phyloP scores from a whole-genome alignment of 805 yeast genomes.

The Priceomyces fermenticarens region DNA sequence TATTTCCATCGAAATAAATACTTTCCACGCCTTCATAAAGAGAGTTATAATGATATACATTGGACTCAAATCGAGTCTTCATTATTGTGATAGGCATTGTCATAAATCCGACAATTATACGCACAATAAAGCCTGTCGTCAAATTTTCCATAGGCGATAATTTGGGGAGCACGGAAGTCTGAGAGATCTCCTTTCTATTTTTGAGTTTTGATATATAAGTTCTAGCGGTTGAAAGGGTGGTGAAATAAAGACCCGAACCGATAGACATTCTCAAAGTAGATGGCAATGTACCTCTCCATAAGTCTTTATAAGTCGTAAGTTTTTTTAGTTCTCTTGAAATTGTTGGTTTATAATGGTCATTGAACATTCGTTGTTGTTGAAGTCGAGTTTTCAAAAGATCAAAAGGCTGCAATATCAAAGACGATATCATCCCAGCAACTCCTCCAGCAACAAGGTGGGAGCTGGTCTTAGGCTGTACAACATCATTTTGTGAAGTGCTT shows the following conservation, averaged over 20 bases:
- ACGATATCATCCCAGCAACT: conserved; percentile 77
- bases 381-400: conserved; percentile 85
- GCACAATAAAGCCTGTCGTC: conserved; percentile 69
- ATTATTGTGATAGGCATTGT: conserved; percentile 95
- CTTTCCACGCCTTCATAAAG: conserved; percentile 56
- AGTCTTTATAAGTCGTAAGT: conserved; percentile 39
- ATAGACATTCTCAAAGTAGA: conserved; percentile 85
- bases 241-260: conserved; percentile 84
- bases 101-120: conserved; percentile 78
- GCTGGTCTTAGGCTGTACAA: conserved; percentile 3
- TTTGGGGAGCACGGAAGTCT: conserved; percentile 53
- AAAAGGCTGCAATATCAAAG: conserved; percentile 80
- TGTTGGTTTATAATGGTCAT: conserved; percentile 22
- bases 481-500: conserved; percentile 1
- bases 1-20: conserved; percentile 40
- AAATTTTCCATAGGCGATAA: conserved; percentile 69
- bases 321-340: conserved; percentile 42
- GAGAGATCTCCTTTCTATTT: conserved; percentile 2
- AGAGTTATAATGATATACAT: conserved; percentile 65
- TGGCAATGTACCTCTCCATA: conserved; percentile 95
- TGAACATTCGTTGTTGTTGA: conserved; percentile 42
- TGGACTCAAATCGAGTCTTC: conserved; percentile 87
- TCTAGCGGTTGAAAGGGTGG: conserved; percentile 65
- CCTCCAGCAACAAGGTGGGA: conserved; percentile 78
- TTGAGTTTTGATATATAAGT: conserved; percentile 40